phyloP scores from a whole-genome alignment of 176 grass and related monocot species.

The Cenchrus fungigraminus region DNA sequence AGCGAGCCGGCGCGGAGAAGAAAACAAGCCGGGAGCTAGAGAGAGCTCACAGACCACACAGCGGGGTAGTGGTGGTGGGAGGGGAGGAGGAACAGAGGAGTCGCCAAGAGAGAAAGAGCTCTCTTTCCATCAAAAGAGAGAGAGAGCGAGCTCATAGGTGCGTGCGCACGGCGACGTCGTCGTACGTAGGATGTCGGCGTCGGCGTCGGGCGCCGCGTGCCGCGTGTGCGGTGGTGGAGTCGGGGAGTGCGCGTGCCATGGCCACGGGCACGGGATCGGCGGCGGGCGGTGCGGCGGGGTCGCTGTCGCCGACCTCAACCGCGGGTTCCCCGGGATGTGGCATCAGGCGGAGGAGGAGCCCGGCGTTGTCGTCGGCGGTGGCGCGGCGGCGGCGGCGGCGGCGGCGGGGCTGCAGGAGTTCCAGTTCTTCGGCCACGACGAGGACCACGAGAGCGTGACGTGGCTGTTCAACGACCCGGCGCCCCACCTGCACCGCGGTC shows the following conservation, averaged over 20 bases:
- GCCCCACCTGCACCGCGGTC: slow-evolving; percentile 50
- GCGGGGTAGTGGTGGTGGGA: not conserved
- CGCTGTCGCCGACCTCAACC: slow-evolving; percentile 53
- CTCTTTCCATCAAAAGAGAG: not conserved
- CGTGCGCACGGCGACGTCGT: not conserved
- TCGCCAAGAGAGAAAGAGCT: not conserved
- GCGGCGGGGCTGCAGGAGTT: slow-evolving; percentile 63
- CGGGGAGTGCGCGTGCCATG: slow-evolving; percentile 41
- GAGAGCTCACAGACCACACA: slow-evolving; percentile 30
- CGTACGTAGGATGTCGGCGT: slow-evolving; percentile 46
- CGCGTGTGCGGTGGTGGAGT: slow-evolving; percentile 41
- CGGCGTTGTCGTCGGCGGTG: not conserved
- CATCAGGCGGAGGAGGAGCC: slow-evolving; percentile 34
- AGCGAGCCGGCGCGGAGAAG: slow-evolving; percentile 6
- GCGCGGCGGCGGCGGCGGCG: slow-evolving; percentile 12
- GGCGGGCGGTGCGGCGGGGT: slow-evolving; percentile 43
- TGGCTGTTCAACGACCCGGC: slow-evolving; percentile 61
- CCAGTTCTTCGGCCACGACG: slow-evolving; percentile 85
- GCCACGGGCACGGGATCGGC: not conserved
- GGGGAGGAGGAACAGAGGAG: not conserved
- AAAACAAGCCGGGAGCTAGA: slow-evolving; percentile 25
- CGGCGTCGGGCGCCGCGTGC: slow-evolving; percentile 50
- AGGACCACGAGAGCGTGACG: slow-evolving; percentile 63
- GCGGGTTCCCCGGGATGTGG: slow-evolving; percentile 40
- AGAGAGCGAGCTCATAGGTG: not conserved